Evolutionary conservation across 108 stramenopile species (phyloP).

Genomic region (Conticribra guillardii): DNA sequence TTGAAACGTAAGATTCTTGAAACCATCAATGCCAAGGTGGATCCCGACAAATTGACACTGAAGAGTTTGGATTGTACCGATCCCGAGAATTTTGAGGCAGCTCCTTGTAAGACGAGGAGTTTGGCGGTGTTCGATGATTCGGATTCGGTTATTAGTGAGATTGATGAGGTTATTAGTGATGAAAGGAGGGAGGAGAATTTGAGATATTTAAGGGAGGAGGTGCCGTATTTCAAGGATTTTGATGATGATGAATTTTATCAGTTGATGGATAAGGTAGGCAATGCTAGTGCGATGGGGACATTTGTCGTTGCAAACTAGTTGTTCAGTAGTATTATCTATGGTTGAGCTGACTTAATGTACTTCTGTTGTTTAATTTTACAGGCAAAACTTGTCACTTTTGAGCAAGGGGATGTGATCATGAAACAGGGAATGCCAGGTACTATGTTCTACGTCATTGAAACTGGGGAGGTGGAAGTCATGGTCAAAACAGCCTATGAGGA

Average conservation of each 20-base stretch:
- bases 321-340: no score
- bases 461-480: conserved; percentile 85
- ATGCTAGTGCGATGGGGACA: no score
- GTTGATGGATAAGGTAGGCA: conserved; percentile 57
- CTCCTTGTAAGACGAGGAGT: conserved; percentile 43
- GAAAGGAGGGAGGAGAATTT: conserved; percentile 55
- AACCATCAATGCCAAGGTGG: conserved; percentile 68
- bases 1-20: conserved; percentile 76
- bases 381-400: conserved; percentile 79
- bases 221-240: conserved; percentile 70
- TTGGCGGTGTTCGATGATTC: conserved; percentile 29
- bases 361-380: no score
- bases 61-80: conserved; percentile 40
- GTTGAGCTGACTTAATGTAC: no score
- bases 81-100: conserved; percentile 39
- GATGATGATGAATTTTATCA: conserved; percentile 70
- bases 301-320: no score
- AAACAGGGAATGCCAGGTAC: conserved; percentile 76
- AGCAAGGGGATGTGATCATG: conserved; percentile 76
- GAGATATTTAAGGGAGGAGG: conserved; percentile 49
- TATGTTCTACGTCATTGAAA: conserved; percentile 84
- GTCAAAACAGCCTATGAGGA: conserved; percentile 81
- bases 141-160: conserved; percentile 24
- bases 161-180: conserved; percentile 58
- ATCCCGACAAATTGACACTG: conserved; percentile 53